Base-by-base conservation (phyloP, 108 stramenopile species). In the Craspedostauros australis region DNA sequence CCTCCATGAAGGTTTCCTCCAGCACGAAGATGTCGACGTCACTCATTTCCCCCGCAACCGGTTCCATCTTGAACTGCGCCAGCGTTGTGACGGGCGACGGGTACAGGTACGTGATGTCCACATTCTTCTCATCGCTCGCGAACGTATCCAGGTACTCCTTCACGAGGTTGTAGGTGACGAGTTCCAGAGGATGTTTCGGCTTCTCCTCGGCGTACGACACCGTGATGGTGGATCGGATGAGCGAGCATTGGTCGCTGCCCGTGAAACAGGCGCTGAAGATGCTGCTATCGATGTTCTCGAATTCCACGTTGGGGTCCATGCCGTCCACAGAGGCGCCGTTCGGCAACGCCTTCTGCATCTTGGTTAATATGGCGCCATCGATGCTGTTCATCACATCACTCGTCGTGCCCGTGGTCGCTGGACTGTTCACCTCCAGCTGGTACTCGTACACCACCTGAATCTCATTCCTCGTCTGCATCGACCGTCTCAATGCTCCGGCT, bases 191-290 rank as follows among this genome's bases (percentile, higher is more conserved):
- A 32, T 39, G 36, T 26, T 54, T 32, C 1, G 66, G 56, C 20
- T 36, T 59, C 9, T 30, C 44, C 1, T 38, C 66, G 11, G 38
- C 37, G 37, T 47, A 54, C 4, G 52, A 46, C 1, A 68, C 24
- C 9, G 6, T 7, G 15, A 68, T 47, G 16, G 39, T 54, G 12
- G 66, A 47, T 42, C 57, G 50, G 0, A 60, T 53, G 12, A 33
- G 36, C 20, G 49, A 46, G 34, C 66, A 68, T 39, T 48, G 14
- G 18, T 59, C 52, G 44, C 39, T 47, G 16, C 54, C 45, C 14
- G 66, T 57, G 26, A 60, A 60, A 33, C 66, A 68, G 15, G 39
- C 40, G 31, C 26, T 54, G 51, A 51, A 50, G 26, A 54, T 53
- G 37, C 37, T 33, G 30, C 58, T 68, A 3, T 24, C 40, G 30